These are phyloP conservation scores for Cyclospora cayetanensis DNA, from an alignment of 169 alveolate genomes.

Conservation along the genomic window DNA sequence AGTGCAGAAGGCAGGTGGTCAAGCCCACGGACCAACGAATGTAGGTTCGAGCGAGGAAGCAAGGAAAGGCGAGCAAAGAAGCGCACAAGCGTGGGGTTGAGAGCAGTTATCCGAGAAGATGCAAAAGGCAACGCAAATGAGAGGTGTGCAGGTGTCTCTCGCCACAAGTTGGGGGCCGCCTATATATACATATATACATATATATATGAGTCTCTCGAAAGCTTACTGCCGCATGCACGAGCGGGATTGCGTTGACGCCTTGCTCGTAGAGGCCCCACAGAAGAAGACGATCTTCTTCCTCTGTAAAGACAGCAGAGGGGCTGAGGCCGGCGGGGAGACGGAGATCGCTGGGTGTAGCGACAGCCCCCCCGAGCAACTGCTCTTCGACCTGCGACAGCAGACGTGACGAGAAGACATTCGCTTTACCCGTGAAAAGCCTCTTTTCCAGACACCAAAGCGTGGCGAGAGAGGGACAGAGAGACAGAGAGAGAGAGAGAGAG, in stretches of 20 bases:
- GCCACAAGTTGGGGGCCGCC: not conserved
- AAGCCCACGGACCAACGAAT: too few relatives aligned
- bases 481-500: not conserved
- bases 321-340: conserved; percentile 54
- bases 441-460: not conserved
- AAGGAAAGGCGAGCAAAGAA: too few relatives aligned
- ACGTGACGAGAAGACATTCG: not conserved
- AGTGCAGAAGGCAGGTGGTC: too few relatives aligned
- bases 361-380: conserved; percentile 26
- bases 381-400: conserved; percentile 50
- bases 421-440: too few relatives aligned
- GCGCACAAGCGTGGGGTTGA: not conserved
- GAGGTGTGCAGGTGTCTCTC: not conserved
- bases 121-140: not conserved
- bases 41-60: too few relatives aligned
- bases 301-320: conserved; percentile 13
- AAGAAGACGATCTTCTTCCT: conserved; percentile 51
- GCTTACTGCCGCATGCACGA: conserved; percentile 61
- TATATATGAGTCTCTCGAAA: not conserved
- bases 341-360: conserved; percentile 46
- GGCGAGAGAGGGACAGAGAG: not conserved
- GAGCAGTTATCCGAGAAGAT: not conserved
- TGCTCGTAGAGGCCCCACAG: conserved; percentile 73
- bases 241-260: conserved; percentile 52
- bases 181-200: not conserved